phyloP scores from a whole-genome alignment of 768 basidiomycete species.

The Auricularia cornea region DNA sequence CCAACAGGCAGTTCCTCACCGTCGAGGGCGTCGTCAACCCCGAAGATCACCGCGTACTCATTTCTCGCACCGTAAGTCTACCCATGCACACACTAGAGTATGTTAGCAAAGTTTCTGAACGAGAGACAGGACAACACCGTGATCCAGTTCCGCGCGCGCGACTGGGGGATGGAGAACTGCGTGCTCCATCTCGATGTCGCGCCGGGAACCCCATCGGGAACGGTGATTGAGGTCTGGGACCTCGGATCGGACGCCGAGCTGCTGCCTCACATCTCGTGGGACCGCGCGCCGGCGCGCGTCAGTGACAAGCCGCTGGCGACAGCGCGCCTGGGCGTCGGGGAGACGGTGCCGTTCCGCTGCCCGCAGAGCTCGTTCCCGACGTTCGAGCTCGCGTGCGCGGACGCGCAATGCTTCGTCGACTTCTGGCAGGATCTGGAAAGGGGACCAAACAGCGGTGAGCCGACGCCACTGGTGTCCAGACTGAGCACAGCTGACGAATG shows the following conservation, averaged over 20 bases:
- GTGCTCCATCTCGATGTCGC: slow-evolving; percentile 16
- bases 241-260: not conserved
- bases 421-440: not conserved
- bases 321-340: not conserved
- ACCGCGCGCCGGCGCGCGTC: not conserved
- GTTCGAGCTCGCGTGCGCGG: not conserved
- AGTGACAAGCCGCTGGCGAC: not conserved
- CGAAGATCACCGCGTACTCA: not conserved
- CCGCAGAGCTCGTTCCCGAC: not conserved
- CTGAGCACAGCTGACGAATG: not conserved
- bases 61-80: too few relatives aligned
- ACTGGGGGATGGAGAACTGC: slow-evolving; percentile 27
- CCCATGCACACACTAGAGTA: too few relatives aligned
- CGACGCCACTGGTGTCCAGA: not conserved
- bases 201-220: not conserved
- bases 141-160: slow-evolving; percentile 21
- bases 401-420: not conserved
- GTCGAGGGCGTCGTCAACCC: not conserved
- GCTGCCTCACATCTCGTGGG: not conserved
- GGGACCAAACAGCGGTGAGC: too few relatives aligned
- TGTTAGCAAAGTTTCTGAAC: not conserved
- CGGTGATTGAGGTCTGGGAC: not conserved
- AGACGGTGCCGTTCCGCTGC: not conserved
- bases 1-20: not conserved
- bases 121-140: slow-evolving; percentile 18